These are phyloP conservation scores for Penicillium egyptiacum DNA, from an alignment of 495 filamentous ascomycete species.

Conservation along the genomic window DNA sequence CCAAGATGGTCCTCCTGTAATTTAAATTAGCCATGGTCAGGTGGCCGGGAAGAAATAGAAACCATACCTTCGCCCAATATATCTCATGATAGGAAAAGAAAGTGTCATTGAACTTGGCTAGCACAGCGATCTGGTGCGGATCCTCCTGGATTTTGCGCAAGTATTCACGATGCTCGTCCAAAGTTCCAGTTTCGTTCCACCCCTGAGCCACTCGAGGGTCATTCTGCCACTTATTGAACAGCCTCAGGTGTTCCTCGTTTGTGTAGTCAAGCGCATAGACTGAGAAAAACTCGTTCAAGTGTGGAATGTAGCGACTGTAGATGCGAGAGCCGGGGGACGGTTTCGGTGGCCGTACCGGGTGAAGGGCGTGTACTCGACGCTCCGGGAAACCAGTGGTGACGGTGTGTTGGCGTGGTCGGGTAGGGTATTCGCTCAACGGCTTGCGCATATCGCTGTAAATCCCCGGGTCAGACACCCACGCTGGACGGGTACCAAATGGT, in stretches of 20 bases:
- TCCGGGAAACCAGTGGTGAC: slow-evolving; percentile 26
- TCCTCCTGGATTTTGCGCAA: slow-evolving; percentile 54
- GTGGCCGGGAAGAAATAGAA: not conserved
- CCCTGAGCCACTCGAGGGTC: slow-evolving; percentile 67
- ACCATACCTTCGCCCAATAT: slow-evolving; percentile 50
- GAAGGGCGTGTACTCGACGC: slow-evolving; percentile 36
- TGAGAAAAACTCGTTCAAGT: slow-evolving; percentile 61
- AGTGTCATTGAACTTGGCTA: slow-evolving; percentile 56
- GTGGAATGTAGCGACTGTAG: slow-evolving; percentile 63
- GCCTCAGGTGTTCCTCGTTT: slow-evolving; percentile 49
- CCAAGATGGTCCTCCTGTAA: slow-evolving; percentile 60
- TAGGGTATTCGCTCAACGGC: slow-evolving; percentile 20
- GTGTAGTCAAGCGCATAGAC: slow-evolving; percentile 56
- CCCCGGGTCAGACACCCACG: slow-evolving; percentile 21
- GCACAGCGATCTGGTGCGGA: slow-evolving; percentile 54
- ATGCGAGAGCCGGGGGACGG: slow-evolving; percentile 54
- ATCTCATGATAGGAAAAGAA: slow-evolving; percentile 64
- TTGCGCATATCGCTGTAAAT: slow-evolving; percentile 19
- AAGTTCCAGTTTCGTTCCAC: slow-evolving; percentile 66
- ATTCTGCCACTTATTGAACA: slow-evolving; percentile 69
- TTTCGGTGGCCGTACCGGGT: slow-evolving; percentile 55
- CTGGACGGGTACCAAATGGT: slow-evolving; percentile 22
- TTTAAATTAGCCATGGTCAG: not conserved
- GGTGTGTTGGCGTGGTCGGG: slow-evolving; percentile 19
- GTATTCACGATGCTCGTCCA: slow-evolving; percentile 62